Base-by-base conservation (phyloP, 2,329 filamentous ascomycete genomes). In the Aspergillus sergii region DNA sequence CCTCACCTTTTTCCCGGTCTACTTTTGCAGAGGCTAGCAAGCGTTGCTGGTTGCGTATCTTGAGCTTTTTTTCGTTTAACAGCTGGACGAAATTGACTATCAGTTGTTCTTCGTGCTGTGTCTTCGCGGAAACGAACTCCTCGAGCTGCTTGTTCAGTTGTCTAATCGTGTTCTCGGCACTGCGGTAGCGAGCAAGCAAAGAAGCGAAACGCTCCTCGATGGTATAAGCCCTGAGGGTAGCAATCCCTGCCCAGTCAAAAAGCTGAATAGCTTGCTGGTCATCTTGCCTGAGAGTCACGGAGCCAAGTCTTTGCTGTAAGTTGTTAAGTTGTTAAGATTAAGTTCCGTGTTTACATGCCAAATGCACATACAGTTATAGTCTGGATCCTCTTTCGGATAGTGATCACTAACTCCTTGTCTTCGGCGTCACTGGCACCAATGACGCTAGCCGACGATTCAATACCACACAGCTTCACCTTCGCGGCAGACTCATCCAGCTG, bases 31-130 rank as follows among this genome's bases (percentile, higher is more conserved):
- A 78, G 19, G 82, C 80, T 16, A 89, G 71, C 7, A 88, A 73
- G 26, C 86, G 81, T 69, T 86, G 85, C 72, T 88, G 86, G 68
- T 88, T 87, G 57, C 87, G 78, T 56, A 89, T 88, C 71, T 89
- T 89, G 7, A 86, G 78, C 76, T 89, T 89, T 76, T 89, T 89
- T 65, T 85, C 82, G 62, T 89, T 89, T 10, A 89, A 75, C 28
- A 89, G 69, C 55, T 82, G 80, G 59, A 81, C 81, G 64, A 88
- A 88, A 70, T 87, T 87, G 60, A 80, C 78, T n/a, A 89, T 73
- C 66, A 89, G 75, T 53, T 83, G 81, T 21, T 82, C 79, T 66
- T 89, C 86, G 63, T 88, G 82, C 58, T 84, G 81, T 64, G 78
- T 77, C 69, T 89, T 89, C 1, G 83, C 82, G 62, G 79, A 76